Conservation (phyloP, 2,329 filamentous ascomycete genomes). For the Acrocalymma vagum region DNA sequence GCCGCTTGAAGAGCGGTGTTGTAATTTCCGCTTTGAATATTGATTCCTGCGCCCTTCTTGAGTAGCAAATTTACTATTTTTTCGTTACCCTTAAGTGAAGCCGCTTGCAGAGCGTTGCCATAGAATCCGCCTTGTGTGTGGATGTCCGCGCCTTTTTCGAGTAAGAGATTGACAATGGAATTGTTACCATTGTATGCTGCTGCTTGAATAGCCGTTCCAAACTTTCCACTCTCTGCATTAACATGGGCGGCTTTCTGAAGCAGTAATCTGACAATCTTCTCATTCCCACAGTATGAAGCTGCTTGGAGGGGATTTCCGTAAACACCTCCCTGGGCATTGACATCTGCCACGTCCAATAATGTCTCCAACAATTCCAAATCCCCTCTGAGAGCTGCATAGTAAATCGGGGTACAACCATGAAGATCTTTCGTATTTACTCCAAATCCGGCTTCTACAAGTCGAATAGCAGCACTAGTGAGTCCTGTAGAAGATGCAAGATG, state of each 20-base stretch:
- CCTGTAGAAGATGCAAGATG: conserved; percentile 22
- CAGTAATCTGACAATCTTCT: conserved; percentile 22
- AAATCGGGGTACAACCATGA: conserved; percentile 8
- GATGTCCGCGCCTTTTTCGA: conserved; percentile 5
- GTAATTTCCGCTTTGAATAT: conserved; percentile 20
- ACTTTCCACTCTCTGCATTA: conserved; percentile 17
- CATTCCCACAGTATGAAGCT: conserved; percentile 19
- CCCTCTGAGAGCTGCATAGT: conserved; percentile 6
- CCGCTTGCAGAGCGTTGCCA: conserved; percentile 4
- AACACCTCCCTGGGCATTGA: conserved; percentile 25
- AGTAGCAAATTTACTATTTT: conserved; percentile 3
- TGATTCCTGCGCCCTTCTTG: conserved; percentile 5
- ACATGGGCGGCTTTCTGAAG: conserved; percentile 24
- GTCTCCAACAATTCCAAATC: conserved; percentile 4
- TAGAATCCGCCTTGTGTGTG: not conserved
- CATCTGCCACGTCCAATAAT: conserved; percentile 24
- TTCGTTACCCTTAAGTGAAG: conserved; percentile 2
- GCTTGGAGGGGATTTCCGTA: conserved; percentile 28
- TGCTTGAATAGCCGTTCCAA: conserved; percentile 29
- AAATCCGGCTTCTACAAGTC: conserved; percentile 17
- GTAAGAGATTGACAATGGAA: conserved; percentile 5
- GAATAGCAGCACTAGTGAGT: conserved; percentile 7
- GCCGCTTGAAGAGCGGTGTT: conserved; percentile 8
- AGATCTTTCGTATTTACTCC: conserved; percentile 16
- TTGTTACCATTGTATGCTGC: conserved; percentile 18